phyloP scores from a whole-genome alignment of 306 rosid species.

The Senna tora region DNA sequence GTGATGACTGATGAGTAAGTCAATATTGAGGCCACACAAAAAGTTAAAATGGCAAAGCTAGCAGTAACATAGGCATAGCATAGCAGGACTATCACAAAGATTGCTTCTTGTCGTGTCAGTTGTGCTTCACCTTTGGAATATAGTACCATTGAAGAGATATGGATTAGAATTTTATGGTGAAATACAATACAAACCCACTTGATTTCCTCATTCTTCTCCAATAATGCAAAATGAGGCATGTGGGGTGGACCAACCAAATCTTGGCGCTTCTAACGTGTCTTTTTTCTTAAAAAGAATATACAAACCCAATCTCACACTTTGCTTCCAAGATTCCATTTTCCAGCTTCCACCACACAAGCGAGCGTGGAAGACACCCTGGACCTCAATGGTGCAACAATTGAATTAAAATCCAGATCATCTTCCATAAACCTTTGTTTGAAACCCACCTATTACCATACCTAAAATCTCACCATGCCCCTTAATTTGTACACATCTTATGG shows the following conservation, averaged over 20 bases:
- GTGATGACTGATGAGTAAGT: slow-evolving; percentile 1
- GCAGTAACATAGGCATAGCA: too few relatives aligned
- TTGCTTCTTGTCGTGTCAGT: neutral
- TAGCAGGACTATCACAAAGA: neutral
- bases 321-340: neutral
- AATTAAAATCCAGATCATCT: slow-evolving; percentile 31
- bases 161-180: slow-evolving; percentile 32
- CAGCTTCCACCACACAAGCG: too few relatives aligned
- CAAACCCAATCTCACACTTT: neutral
- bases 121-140: slow-evolving; percentile 29
- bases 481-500: too few relatives aligned
- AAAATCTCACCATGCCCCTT: neutral
- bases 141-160: slow-evolving; percentile 12
- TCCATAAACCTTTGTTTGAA: slow-evolving; percentile 12
- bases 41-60: neutral
- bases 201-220: slow-evolving; percentile 25
- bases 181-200: slow-evolving; percentile 15
- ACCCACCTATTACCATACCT: neutral
- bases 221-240: slow-evolving; percentile 22
- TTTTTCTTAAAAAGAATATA: neutral
- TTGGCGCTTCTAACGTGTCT: slow-evolving; percentile 23
- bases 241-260: slow-evolving; percentile 36
- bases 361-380: slow-evolving; percentile 37
- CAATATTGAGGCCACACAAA: neutral
- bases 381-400: slow-evolving; percentile 27